Base-by-base conservation (phyloP, 2,329 filamentous ascomycete genomes). In the Stemphylium lycopersici region DNA sequence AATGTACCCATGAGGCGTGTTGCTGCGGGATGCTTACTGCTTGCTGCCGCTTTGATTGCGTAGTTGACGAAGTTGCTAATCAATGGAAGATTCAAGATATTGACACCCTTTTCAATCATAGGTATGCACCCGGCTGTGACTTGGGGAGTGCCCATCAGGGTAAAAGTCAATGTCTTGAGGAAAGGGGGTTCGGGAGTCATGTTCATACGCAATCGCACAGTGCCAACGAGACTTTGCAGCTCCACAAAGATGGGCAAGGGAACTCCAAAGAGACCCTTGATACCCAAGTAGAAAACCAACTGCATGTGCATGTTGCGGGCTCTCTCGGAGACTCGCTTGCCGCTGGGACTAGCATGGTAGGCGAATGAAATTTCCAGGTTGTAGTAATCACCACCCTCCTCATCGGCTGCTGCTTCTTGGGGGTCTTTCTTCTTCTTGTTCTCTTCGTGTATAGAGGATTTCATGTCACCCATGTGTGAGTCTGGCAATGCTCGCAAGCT, bases 31-130 rank as follows among this genome's bases (percentile, higher is more conserved):
- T 37, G 65, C 68, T 16, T 63, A 70, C 67, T 74, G 70, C 87
- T 90, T 2, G 90, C 89, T 0, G 93, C 91, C 0, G 95, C 87
- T 33, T 87, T 87, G 65, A 98, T 96, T 4, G 93, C 91, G 78
- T 93, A 96, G 76, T 97, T 96, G 75, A 97, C 93, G 70, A 99
- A 98, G 67, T 96, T 96, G 12, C 91, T 96, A 66, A 98, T 97
- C 33, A 98, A 76, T 0, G 93, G 93, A 8, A 98, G 79, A 65
- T 98, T 96, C 22, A 98, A 80, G 40, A 98, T 87, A 64, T 98
- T 98, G 56, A 96, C 87, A 2, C 92, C 93, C 61, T 87, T 89
- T 71, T 95, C 87, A n/a, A 97, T 76, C 88, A 98, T 95, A 0
- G 95, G 95, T 12, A 92, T 88, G 70, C 93, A 98, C 1, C 91